phyloP scores from a whole-genome alignment of 2,329 filamentous ascomycete species.

The Eurotiales sp. region DNA sequence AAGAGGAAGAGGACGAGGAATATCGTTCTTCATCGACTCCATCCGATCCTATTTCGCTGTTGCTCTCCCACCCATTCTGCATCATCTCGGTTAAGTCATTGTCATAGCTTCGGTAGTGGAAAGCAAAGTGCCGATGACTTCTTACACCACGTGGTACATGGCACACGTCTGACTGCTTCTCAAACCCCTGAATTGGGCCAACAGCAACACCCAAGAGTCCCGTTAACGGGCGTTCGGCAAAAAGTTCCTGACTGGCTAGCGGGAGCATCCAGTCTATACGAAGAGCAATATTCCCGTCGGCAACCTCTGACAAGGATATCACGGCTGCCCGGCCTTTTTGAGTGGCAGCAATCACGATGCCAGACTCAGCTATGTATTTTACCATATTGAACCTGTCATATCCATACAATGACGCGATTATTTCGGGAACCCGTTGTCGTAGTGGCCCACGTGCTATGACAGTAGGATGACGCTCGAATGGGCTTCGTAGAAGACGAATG shows the following conservation, averaged over 20 bases:
- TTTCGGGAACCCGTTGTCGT: constrained; percentile 6
- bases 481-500: constrained; percentile 35
- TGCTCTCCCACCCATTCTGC: constrained; percentile 5
- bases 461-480: constrained; percentile 27
- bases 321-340: constrained; percentile 56
- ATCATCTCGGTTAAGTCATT: neutral
- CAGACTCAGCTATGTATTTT: constrained; percentile 56
- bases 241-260: constrained; percentile 46
- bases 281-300: constrained; percentile 42
- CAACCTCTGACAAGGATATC: constrained; percentile 47
- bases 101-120: constrained; percentile 20
- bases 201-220: constrained; percentile 55
- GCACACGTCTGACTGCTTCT: constrained; percentile 32
- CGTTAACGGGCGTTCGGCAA: constrained; percentile 39
- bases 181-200: constrained; percentile 53
- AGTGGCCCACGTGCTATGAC: constrained; percentile 21
- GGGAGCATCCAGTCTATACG: constrained; percentile 58
- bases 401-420: neutral
- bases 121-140: constrained; percentile 18
- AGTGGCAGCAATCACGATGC: constrained; percentile 55
- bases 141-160: constrained; percentile 26
- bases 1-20: neutral
- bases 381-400: constrained; percentile 56
- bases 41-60: neutral
- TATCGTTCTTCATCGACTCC: constrained; percentile 2